Base-by-base conservation (phyloP, 2,329 filamentous ascomycete species). In the Cladosporium colombiae region DNA sequence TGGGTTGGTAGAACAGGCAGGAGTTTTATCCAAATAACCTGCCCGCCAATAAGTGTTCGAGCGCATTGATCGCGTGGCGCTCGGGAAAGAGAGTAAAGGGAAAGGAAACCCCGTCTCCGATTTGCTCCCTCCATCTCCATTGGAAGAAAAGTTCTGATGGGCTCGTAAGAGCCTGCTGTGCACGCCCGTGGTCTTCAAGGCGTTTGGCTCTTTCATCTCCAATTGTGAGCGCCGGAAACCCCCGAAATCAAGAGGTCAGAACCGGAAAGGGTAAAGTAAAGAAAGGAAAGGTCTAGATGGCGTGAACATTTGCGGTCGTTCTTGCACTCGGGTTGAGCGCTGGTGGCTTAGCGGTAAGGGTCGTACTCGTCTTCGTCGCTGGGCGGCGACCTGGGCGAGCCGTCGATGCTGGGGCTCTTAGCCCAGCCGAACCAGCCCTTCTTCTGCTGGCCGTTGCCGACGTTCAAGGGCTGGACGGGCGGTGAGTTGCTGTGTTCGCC, bases 381-480 rank as follows among this genome's bases (percentile, higher is more conserved):
- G 56, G 29, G 56, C 7, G 33, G 58, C 44, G 46, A 52, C 49
- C 37, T 61, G 29, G 65, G 55, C 25, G 62, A 57, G 21, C 56
- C 63, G 8, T 65, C 66, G 2, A 65, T 57, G 14, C 62, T 65
- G 31, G 49, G 40, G 6, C 55, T 56, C 57, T 67, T 67, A n/a
- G 50, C 62, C 62, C 62, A 65, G 23, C 55, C 67, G 49, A 68
- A 68, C 67, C 67, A 68, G 25, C 62, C 65, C 21, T 68, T 68
- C 52, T 68, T 68, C 21, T 35, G 46, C 44, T 37, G 29, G 5
- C 49, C 60, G n/a, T 59, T 59, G 11, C 55, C 55, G 13, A 65
- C 46, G 16, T 59, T 60, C 27, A 59, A 35, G 5, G 62, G 62
- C 44, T 50, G 55, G 5, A 65, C 62, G 13, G 61, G 61, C 35